phyloP scores from a whole-genome alignment of 257 asterid genomes.

The Linaria vulgaris region DNA sequence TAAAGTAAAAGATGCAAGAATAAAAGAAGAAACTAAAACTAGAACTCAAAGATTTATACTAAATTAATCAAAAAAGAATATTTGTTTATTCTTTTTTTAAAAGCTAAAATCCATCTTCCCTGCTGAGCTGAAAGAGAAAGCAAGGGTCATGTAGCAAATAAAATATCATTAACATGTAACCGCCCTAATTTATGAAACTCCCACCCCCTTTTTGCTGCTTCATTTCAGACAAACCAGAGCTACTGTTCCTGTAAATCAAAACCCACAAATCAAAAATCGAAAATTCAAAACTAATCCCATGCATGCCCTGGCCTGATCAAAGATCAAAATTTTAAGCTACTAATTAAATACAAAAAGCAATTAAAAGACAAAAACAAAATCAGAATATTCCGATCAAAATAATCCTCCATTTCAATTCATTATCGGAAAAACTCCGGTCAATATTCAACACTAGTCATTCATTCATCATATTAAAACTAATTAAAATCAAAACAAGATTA shows the following conservation, averaged over 20 bases:
- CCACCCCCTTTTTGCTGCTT: slow-evolving; percentile 28
- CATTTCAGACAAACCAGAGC: slow-evolving; percentile 25
- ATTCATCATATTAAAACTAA: not conserved
- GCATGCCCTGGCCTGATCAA: not conserved
- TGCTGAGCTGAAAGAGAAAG: not conserved
- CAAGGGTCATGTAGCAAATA: no score
- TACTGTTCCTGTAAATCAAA: slow-evolving; percentile 1
- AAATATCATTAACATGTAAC: not conserved
- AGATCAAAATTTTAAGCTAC: not conserved
- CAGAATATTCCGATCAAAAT: not conserved
- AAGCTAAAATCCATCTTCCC: not conserved
- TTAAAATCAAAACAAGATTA: slow-evolving; percentile 23
- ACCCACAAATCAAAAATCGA: not conserved
- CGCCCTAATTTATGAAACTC: slow-evolving; percentile 12
- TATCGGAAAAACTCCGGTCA: not conserved
- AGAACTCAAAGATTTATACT: not conserved
- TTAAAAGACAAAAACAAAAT: no score
- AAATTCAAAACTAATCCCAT: slow-evolving; percentile 15
- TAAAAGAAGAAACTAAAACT: not conserved
- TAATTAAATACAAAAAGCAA: no score
- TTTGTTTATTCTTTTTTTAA: not conserved
- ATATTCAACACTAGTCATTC: no score
- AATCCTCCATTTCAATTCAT: no score
- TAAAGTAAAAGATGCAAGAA: slow-evolving; percentile 1
- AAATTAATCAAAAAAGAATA: not conserved